A percentile compares a stretch with the other conserved stretches of the same genome.
These are phyloP conservation scores for Lactifluus echinatus DNA, from an alignment of 768 basidiomycete genomes.

Conservation along the genomic window DNA sequence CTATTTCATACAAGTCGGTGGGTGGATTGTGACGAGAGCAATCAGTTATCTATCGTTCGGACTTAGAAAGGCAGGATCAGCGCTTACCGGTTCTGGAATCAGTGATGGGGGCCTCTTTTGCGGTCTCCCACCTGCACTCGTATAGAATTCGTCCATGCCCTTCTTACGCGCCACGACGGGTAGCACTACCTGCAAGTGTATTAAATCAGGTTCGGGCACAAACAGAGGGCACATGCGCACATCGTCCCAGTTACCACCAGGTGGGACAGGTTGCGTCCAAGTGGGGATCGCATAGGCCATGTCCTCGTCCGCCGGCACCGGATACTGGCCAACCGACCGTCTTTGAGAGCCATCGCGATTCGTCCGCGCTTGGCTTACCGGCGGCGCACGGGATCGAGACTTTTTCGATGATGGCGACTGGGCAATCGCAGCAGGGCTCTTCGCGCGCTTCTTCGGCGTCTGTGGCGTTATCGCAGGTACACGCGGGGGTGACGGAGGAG, in stretches of 20 bases:
- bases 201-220: constrained; percentile 3
- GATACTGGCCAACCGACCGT: constrained; percentile 60
- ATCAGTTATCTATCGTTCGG: not conserved
- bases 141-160: constrained; percentile 63
- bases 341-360: constrained; percentile 38
- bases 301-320: constrained; percentile 47
- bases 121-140: constrained; percentile 58
- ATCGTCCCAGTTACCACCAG: constrained; percentile 78
- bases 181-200: constrained; percentile 53
- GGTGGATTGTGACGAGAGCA: not conserved
- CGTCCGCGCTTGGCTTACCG: constrained; percentile 24
- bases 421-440: constrained; percentile 38
- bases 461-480: constrained; percentile 16
- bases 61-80: not conserved
- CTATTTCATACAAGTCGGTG: constrained; percentile 28
- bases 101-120: constrained; percentile 35
- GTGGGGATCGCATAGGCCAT: constrained; percentile 71
- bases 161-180: constrained; percentile 81
- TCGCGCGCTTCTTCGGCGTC: constrained; percentile 35
- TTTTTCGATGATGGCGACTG: constrained; percentile 27
- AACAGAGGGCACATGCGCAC: constrained; percentile 32
- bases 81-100: constrained; percentile 50
- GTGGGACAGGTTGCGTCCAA: constrained; percentile 68
- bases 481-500: constrained; percentile 13
- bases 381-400: constrained; percentile 35